Percentiles rank a stretch among this genome's conserved stretches.
phyloP scores from a whole-genome alignment of 495 filamentous ascomycete species.

The Entonaema liquescens region DNA sequence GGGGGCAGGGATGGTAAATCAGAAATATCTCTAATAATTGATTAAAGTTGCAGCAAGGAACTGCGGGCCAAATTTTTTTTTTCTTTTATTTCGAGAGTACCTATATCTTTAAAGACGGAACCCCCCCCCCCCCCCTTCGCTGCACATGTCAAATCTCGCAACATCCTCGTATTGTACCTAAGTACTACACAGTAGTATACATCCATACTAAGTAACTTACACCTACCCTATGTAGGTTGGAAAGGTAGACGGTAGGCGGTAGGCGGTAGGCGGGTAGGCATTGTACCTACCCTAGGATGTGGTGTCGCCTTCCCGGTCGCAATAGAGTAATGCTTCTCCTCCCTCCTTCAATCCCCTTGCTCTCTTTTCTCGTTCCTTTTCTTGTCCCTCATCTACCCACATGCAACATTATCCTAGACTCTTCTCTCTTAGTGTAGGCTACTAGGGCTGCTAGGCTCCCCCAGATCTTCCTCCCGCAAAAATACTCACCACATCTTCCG shows the following conservation, averaged over 20 bases:
- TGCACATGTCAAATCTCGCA: constrained; percentile 31
- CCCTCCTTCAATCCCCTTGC: constrained; percentile 4
- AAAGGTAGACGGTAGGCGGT: background rate
- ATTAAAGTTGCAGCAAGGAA: constrained; percentile 34
- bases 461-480: background rate
- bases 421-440: background rate
- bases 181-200: background rate
- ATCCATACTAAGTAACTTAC: background rate
- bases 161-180: background rate
- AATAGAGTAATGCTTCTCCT: background rate
- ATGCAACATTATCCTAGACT: constrained; percentile 10
- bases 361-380: background rate
- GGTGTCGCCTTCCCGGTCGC: constrained; percentile 1
- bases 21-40: constrained; percentile 36
- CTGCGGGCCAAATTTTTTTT: constrained; percentile 13
- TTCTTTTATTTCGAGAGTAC: background rate
- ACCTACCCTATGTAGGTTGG: background rate
- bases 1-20: constrained; percentile 24
- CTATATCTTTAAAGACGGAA: background rate
- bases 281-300: constrained; percentile 4
- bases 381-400: constrained; percentile 6
- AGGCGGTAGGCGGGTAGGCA: background rate
- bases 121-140: constrained; percentile 9
- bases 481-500: constrained; percentile 24
- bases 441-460: background rate